Conservation (phyloP, 2,329 filamentous ascomycete genomes). For the Fusarium secorum region DNA sequence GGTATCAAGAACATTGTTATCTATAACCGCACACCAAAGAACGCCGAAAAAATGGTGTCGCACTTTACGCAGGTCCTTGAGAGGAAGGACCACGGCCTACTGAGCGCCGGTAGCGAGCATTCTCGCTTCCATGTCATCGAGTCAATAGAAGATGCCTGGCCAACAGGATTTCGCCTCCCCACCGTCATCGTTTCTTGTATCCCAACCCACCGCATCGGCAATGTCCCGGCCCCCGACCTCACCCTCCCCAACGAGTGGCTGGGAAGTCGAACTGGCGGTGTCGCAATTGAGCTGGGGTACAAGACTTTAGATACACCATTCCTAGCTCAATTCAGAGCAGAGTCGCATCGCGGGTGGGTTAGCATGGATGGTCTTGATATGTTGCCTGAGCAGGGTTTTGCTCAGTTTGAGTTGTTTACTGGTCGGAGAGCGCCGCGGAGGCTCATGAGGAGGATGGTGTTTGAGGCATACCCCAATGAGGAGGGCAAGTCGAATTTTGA, state of each 20-base stretch:
- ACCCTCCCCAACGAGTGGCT: conserved; percentile 75
- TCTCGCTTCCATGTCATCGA: conserved; percentile 66
- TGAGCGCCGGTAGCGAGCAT: conserved; percentile 54
- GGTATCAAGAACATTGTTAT: conserved; percentile 80
- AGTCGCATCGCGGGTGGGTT: conserved; percentile 72
- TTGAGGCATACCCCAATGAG: conserved; percentile 54
- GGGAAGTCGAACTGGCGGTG: conserved; percentile 75
- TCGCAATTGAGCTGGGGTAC: conserved; percentile 79
- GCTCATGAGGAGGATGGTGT: conserved; percentile 73
- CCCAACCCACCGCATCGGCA: conserved; percentile 71
- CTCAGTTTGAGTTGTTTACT: conserved; percentile 83
- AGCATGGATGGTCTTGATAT: conserved; percentile 79
- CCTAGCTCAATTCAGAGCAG: conserved; percentile 69
- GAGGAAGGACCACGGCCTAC: conserved; percentile 52
- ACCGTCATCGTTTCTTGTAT: conserved; percentile 82
- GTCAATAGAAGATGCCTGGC: conserved; percentile 70
- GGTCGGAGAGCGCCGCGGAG: conserved; percentile 62
- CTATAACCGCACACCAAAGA: conserved; percentile 73
- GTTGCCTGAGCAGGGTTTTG: conserved; percentile 79
- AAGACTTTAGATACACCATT: conserved; percentile 76
- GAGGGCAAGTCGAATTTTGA: conserved; percentile 51
- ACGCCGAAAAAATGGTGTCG: conserved; percentile 70
- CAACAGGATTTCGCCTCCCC: conserved; percentile 66
- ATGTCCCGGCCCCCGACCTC: conserved; percentile 72
- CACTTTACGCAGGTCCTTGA: conserved; percentile 71